Base-by-base conservation (phyloP, 106 monocot species). In the Ottelia alismoides region DNA sequence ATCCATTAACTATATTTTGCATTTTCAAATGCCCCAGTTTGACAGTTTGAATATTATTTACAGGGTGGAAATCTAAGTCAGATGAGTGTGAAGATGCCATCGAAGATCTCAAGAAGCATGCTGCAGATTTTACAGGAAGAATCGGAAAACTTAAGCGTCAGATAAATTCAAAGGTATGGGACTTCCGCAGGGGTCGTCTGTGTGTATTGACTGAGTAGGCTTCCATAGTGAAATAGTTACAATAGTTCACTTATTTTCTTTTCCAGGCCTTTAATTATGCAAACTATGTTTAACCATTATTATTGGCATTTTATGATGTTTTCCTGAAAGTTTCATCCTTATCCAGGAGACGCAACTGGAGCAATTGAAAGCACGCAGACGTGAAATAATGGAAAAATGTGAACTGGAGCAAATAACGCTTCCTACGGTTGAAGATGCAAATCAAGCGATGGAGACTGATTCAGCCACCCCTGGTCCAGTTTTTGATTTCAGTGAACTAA, bases 371-470 rank as follows among this genome's bases (percentile, higher is more conserved):
- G 62, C 73, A 49, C 73, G 57, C 16, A 74, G 70, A 60, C 74
- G 71, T 47, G 98, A 90, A 30, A 59, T 98, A 59, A 23, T 72
- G 16, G 98, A 98, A 29, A 90, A 80, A 22, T 90, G 90, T 74
- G 90, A 98, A 55, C 71, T 98, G 25, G 98, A 98, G 56, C 85
- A 90, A 30, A 66, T 98, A 79, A 66, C 71, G n/a, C 82, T 98
- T 46, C 98, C 98, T 0, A 83, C 56, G 6, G 25, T 86, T 53
- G 79, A 85, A 57, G 94, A 96, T 30, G n/a, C n/a, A n/a, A n/a
- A n/a, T n/a, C n/a, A n/a, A n/a, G 74, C 81, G 14, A 90, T 90
- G 98, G 85, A 98, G 55, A 77, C 51, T 61, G 96, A 70, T 53
- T 67, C 76, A 52, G 66, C 83, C 22, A 28, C 45, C 31, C 58